phyloP scores from a whole-genome alignment of 345 rosid species.

The Arabidopsis suecica region DNA sequence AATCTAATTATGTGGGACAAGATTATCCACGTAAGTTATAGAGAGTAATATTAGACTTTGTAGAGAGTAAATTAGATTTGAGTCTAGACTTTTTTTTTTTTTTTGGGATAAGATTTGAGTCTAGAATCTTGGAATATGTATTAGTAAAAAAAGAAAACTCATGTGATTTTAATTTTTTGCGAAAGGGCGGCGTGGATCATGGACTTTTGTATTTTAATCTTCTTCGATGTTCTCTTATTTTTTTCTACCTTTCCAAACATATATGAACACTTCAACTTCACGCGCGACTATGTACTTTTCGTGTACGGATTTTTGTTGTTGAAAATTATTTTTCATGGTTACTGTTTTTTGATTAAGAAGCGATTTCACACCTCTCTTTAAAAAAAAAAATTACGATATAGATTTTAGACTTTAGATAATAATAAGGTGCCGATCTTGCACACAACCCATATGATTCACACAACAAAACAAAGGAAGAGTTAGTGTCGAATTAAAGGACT shows the following conservation, averaged over 20 bases:
- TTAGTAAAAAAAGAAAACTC: not conserved
- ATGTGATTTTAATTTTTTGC: conserved; percentile 15
- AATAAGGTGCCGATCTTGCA: not conserved
- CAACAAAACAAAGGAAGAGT: conserved; percentile 4
- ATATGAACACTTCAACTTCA: conserved; percentile 38
- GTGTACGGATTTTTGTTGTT: conserved; percentile 32
- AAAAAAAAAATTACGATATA: not conserved
- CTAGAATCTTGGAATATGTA: conserved; percentile 31
- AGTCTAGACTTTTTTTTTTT: conserved; percentile 6
- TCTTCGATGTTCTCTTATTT: not conserved
- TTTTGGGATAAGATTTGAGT: not conserved
- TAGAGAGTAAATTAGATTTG: not conserved
- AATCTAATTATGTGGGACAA: conserved; percentile 22
- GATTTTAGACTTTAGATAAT: not conserved
- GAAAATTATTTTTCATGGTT: not conserved
- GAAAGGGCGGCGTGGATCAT: conserved; percentile 41
- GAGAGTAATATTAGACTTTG: conserved; percentile 8
- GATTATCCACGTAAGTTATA: conserved; percentile 19
- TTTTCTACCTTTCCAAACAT: conserved; percentile 29
- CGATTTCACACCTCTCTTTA: not conserved
- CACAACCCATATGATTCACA: conserved; percentile 8
- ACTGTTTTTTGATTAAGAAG: not conserved
- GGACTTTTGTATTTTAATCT: conserved; percentile 25
- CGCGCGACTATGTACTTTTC: conserved; percentile 35
- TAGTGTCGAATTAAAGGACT: not conserved